phyloP scores from a whole-genome alignment of 2,329 filamentous ascomycete genomes.

The Penicillium olsonii region DNA sequence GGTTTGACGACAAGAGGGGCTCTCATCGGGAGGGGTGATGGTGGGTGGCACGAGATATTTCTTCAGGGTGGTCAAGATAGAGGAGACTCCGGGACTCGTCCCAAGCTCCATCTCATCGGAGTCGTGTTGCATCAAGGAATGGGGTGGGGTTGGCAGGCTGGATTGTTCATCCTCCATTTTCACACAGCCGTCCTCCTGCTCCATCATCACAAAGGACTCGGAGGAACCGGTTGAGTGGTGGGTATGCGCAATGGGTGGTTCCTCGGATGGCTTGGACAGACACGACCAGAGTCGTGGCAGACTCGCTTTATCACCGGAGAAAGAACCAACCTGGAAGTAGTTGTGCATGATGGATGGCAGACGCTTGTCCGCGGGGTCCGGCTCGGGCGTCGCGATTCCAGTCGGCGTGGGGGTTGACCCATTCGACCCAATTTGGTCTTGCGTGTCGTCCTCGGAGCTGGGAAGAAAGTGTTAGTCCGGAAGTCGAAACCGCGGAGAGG shows the following conservation, averaged over 20 bases:
- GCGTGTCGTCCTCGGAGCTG: constrained; percentile 43
- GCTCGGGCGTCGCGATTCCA: constrained; percentile 87
- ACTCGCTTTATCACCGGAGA: constrained; percentile 68
- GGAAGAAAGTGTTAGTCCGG: constrained; percentile 32
- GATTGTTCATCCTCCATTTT: constrained; percentile 34
- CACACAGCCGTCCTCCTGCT: constrained; percentile 37
- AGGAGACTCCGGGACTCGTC: constrained; percentile 41
- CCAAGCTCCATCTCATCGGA: constrained; percentile 44
- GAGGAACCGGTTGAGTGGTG: constrained; percentile 31
- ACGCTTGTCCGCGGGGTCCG: constrained; percentile 91
- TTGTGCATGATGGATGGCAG: constrained; percentile 90
- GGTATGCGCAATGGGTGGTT: constrained; percentile 17
- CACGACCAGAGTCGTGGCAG: constrained; percentile 42
- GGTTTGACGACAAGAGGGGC: constrained; percentile 46
- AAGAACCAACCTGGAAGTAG: constrained; percentile 99
- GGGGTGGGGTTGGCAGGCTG: constrained; percentile 46
- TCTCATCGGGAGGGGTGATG: constrained; percentile 27
- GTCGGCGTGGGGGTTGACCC: constrained; percentile 74
- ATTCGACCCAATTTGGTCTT: constrained; percentile 62
- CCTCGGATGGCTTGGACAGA: constrained; percentile 27
- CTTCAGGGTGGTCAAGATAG: constrained; percentile 48
- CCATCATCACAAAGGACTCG: constrained; percentile 46
- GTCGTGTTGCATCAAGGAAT: constrained; percentile 48
- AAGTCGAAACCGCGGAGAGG: neutral
- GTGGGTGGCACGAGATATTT: constrained; percentile 44